A percentile compares a stretch with the other conserved stretches of the same genome.
Conservation (phyloP, 495 filamentous ascomycete species). For the Amphirosellinia nigrospora region DNA sequence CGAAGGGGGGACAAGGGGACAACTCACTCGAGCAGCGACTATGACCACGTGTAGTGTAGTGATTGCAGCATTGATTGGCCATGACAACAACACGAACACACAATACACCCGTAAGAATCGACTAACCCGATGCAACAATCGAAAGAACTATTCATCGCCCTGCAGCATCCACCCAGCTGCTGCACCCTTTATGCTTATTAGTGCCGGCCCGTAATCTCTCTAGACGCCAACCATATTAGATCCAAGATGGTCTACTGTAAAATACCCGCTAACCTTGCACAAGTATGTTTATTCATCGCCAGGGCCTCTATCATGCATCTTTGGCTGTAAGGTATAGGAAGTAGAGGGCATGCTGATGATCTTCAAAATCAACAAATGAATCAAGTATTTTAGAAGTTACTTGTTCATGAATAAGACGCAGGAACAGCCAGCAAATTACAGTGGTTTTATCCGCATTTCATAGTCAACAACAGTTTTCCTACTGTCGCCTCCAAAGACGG, state of each 20-base stretch:
- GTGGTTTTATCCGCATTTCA: neutral
- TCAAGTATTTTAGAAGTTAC: neutral
- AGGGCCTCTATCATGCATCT: too few species aligned
- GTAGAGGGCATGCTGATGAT: neutral
- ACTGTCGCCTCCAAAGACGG: too few species aligned
- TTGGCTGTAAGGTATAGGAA: neutral
- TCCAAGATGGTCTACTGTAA: too few species aligned
- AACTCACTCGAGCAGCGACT: conserved; percentile 20
- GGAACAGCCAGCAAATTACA: neutral
- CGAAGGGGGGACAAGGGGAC: conserved; percentile 6
- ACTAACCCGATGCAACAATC: neutral
- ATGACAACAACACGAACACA: conserved; percentile 17
- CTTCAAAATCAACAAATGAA: neutral
- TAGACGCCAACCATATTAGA: neutral
- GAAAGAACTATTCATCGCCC: conserved; percentile 11
- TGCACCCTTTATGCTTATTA: neutral
- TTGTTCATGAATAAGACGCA: neutral
- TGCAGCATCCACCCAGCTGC: too few species aligned
- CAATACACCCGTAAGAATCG: neutral
- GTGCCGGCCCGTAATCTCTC: neutral
- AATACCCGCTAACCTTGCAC: too few species aligned
- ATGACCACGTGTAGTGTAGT: conserved; percentile 26
- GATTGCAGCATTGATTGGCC: conserved; percentile 26
- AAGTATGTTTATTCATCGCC: too few species aligned
- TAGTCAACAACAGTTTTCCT: neutral